Percentiles rank a stretch among this genome's conserved stretches.
phyloP scores from a whole-genome alignment of 371 early-diverging fungal species.

The Lichtheimia ramosa region DNA sequence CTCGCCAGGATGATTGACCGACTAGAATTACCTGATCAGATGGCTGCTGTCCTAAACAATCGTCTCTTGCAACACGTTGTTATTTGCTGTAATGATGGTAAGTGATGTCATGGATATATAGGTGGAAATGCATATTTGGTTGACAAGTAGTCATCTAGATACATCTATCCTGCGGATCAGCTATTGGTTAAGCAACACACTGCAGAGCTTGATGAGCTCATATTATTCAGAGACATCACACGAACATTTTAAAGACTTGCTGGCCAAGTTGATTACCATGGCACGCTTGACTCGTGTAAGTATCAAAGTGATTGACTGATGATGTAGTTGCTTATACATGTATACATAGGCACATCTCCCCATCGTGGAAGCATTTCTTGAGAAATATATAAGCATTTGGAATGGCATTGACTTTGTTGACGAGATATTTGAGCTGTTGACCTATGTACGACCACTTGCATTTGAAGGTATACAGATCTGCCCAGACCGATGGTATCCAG shows the following conservation, averaged over 20 bases:
- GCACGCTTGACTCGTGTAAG: slow-evolving; percentile 48
- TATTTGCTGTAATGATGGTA: slow-evolving; percentile 32
- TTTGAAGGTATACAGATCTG: slow-evolving; percentile 38
- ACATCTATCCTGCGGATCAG: slow-evolving; percentile 44
- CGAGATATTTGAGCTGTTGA: slow-evolving; percentile 50
- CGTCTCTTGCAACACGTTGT: slow-evolving; percentile 51
- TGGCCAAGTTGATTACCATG: slow-evolving; percentile 34
- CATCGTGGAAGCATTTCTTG: slow-evolving; percentile 46
- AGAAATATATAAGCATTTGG: slow-evolving; percentile 46
- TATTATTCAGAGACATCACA: slow-evolving; percentile 7
- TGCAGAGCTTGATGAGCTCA: slow-evolving; percentile 33
- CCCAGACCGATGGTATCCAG: not conserved
- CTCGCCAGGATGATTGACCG: slow-evolving; percentile 39
- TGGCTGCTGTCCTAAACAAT: slow-evolving; percentile 44
- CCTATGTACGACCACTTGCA: slow-evolving; percentile 42
- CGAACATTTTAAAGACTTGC: slow-evolving; percentile 30
- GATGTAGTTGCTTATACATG: no score
- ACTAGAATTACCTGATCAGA: slow-evolving; percentile 45
- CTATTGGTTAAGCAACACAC: slow-evolving; percentile 44
- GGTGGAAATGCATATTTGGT: not conserved
- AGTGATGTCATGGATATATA: not conserved
- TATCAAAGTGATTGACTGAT: not conserved
- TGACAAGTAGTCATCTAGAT: slow-evolving; percentile 2
- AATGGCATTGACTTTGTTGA: slow-evolving; percentile 50
- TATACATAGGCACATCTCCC: slow-evolving; percentile 46